Percentiles rank a stretch among this genome's conserved stretches.
These are phyloP conservation scores for Aspergillus cavernicola DNA, from an alignment of 495 filamentous ascomycete genomes.

Conservation along the genomic window DNA sequence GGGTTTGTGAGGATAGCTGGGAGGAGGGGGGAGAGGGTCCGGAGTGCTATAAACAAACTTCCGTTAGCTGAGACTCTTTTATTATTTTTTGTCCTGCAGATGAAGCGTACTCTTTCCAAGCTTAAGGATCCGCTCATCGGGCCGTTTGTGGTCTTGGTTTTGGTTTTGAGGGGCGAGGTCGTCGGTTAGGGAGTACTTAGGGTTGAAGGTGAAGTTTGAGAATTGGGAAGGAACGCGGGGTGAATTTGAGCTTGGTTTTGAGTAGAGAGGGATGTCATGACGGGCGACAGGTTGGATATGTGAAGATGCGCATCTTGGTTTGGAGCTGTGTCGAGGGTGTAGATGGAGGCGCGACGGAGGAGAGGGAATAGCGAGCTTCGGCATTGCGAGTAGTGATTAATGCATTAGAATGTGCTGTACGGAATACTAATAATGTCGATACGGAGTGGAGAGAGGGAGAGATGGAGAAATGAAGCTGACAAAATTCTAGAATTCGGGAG, in stretches of 20 bases:
- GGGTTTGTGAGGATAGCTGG: conserved; percentile 79
- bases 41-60: conserved; percentile 59
- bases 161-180: conserved; percentile 12
- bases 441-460: neutral
- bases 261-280: conserved; percentile 29
- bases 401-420: neutral
- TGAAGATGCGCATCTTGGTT: conserved; percentile 17
- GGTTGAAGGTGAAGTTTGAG: conserved; percentile 9
- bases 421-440: neutral
- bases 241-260: conserved; percentile 25
- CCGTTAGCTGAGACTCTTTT: neutral
- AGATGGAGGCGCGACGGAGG: neutral
- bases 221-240: neutral
- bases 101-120: conserved; percentile 72
- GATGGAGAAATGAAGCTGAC: neutral
- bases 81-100: neutral
- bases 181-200: conserved; percentile 12
- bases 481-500: neutral
- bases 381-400: conserved; percentile 26
- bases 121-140: conserved; percentile 79
- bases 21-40: conserved; percentile 79
- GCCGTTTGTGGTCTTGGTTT: conserved; percentile 42
- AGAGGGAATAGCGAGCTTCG: conserved; percentile 26
- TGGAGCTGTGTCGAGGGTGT: conserved; percentile 3
- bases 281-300: conserved; percentile 25